A percentile compares a stretch with the other conserved stretches of the same genome.
phyloP scores from a whole-genome alignment of 1,284 basidiomycete genomes.

The Ganoderma lingzhi region DNA sequence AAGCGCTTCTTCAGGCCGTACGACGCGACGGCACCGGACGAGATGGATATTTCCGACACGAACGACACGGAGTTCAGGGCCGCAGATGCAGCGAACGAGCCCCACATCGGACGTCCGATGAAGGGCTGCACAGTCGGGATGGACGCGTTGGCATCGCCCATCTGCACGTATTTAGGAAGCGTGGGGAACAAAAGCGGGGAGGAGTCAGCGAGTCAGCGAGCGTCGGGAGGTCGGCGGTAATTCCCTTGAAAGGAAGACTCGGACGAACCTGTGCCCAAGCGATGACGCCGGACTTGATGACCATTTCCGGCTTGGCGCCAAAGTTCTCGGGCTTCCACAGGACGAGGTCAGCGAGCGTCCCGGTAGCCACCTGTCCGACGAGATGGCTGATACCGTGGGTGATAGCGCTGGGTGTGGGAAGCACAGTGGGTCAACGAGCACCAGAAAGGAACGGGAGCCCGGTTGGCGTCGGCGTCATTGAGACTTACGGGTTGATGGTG shows the following conservation, averaged over 20 bases:
- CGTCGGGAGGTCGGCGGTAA: conserved; percentile 12
- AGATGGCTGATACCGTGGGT: conserved; percentile 92
- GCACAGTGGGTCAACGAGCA: neutral
- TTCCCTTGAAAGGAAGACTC: conserved; percentile 2
- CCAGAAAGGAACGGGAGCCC: neutral
- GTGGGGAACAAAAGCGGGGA: neutral
- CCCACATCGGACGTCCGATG: conserved; percentile 92
- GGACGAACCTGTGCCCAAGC: conserved; percentile 82
- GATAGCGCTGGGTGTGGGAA: conserved; percentile 72
- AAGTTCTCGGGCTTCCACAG: conserved; percentile 96
- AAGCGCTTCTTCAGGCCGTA: conserved; percentile 83
- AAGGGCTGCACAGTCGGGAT: conserved; percentile 95
- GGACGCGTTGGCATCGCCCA: conserved; percentile 94
- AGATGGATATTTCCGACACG: conserved; percentile 82
- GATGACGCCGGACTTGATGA: conserved; percentile 95
- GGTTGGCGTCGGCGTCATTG: neutral
- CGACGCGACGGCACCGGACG: conserved; percentile 64
- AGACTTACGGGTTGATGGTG: conserved; percentile 93
- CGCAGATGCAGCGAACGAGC: conserved; percentile 75
- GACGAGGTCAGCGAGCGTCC: conserved; percentile 92
- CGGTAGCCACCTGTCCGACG: conserved; percentile 86
- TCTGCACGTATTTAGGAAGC: conserved; percentile 49
- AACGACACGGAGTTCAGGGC: conserved; percentile 86
- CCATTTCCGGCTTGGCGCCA: conserved; percentile 91
- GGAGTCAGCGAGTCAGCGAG: conserved; percentile 17